Percentiles rank a stretch among this genome's conserved stretches.
Conservation (phyloP, 257 asterid species). For the Jacaranda mimosifolia region DNA sequence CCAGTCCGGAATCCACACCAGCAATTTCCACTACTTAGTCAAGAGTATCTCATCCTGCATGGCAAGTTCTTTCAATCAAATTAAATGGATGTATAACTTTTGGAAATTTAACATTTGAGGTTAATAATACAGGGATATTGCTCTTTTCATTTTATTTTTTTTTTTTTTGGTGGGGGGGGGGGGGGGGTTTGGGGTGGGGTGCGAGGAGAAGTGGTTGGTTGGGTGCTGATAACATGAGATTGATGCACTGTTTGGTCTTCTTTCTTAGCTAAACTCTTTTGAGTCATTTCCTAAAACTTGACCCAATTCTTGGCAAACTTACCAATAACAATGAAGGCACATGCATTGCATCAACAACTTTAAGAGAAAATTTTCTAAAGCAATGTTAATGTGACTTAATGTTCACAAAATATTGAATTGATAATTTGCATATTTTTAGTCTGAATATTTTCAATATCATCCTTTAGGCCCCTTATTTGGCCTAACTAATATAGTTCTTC, state of each 20-base stretch:
- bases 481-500: neutral
- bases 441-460: neutral
- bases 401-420: conserved; percentile 6
- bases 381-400: neutral
- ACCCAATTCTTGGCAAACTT: conserved; percentile 5
- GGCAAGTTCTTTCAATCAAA: neutral
- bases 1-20: conserved; percentile 1
- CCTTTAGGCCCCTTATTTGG: neutral
- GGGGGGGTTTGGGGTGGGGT: neutral
- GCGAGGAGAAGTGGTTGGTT: neutral
- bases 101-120: conserved; percentile 4
- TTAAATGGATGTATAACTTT: neutral
- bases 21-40: neutral
- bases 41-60: conserved; percentile 20
- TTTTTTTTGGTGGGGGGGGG: too few species aligned
- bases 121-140: conserved; percentile 3
- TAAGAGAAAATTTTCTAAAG: neutral
- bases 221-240: conserved; percentile 11
- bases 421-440: neutral
- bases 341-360: neutral
- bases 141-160: too few species aligned
- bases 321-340: neutral
- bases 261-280: neutral
- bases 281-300: neutral
- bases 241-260: neutral